These are phyloP conservation scores for Cercospora sojina DNA, from an alignment of 2,329 filamentous ascomycete genomes.

Conservation along the genomic window DNA sequence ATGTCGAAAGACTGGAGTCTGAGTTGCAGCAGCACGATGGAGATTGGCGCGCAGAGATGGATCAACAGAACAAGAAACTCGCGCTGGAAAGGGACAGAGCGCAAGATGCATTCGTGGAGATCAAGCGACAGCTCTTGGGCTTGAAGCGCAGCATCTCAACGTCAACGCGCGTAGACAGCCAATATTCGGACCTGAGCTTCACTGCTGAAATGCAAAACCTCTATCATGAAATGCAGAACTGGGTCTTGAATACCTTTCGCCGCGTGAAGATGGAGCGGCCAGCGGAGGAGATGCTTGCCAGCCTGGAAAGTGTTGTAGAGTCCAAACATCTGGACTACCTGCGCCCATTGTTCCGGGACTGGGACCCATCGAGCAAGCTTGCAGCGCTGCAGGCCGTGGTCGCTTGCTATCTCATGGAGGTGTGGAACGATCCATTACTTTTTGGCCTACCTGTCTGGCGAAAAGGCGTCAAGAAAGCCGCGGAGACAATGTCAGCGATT, in stretches of 20 bases:
- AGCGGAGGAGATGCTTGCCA: conserved; percentile 23
- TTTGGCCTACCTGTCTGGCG: conserved; percentile 55
- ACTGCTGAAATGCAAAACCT: conserved; percentile 59
- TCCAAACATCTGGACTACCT: conserved; percentile 28
- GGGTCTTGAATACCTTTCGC: conserved; percentile 69
- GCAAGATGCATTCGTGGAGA: conserved; percentile 22
- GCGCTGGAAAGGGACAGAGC: conserved; percentile 18
- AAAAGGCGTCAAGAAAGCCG: conserved; percentile 26
- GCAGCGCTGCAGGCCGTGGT: conserved; percentile 64
- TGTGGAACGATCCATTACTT: conserved; percentile 62
- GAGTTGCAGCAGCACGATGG: conserved; percentile 19
- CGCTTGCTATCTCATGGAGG: conserved; percentile 59
- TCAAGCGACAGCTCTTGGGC: conserved; percentile 59
- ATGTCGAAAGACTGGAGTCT: conserved; percentile 19
- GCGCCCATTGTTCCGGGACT: conserved; percentile 51
- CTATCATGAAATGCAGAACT: conserved; percentile 69
- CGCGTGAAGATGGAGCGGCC: conserved; percentile 54
- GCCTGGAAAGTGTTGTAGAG: conserved; percentile 28
- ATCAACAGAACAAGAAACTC: conserved; percentile 5
- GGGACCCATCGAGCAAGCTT: conserved; percentile 57
- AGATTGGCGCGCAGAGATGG: conserved; percentile 20
- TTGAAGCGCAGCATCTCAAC: conserved; percentile 72
- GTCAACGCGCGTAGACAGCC: conserved; percentile 61
- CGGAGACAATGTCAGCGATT: conserved; percentile 26
- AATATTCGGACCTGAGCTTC: conserved; percentile 66